phyloP scores from a whole-genome alignment of 2,329 filamentous ascomycete species.

The Penicillium crustosum region DNA sequence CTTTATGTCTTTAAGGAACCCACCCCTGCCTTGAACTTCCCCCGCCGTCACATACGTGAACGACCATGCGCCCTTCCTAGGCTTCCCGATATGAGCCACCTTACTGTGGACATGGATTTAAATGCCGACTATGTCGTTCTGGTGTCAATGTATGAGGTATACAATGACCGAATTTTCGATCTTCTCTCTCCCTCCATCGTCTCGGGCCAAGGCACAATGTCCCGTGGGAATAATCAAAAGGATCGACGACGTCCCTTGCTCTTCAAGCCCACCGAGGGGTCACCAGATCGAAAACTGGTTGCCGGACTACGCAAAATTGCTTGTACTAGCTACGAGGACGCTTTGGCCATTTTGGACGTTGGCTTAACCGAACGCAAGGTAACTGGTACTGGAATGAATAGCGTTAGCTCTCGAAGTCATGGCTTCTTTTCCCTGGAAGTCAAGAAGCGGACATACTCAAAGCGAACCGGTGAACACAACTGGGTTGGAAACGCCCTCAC shows the following conservation, averaged over 20 bases:
- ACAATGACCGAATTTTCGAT: slow-evolving; percentile 97
- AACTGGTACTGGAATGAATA: slow-evolving; percentile 89
- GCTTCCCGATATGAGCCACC: slow-evolving; percentile 69
- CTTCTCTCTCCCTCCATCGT: slow-evolving; percentile 64
- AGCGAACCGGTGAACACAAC: slow-evolving; percentile 53
- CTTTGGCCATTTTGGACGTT: slow-evolving; percentile 84
- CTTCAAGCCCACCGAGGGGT: slow-evolving; percentile 88
- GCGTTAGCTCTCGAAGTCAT: slow-evolving; percentile 86
- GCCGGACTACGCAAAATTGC: slow-evolving; percentile 88
- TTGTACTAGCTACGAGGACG: slow-evolving; percentile 78
- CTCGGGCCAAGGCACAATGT: slow-evolving; percentile 43
- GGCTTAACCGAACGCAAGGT: slow-evolving; percentile 84
- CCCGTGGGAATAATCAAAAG: slow-evolving; percentile 55
- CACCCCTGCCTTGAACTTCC: slow-evolving; percentile 55
- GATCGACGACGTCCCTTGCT: slow-evolving; percentile 77
- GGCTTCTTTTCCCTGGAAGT: slow-evolving; percentile 96
- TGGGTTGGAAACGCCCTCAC: slow-evolving; percentile 81
- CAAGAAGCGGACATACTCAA: slow-evolving; percentile 67
- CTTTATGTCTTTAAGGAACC: slow-evolving; percentile 54
- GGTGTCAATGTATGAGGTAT: slow-evolving; percentile 98
- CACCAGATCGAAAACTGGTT: slow-evolving; percentile 89
- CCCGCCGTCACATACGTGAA: slow-evolving; percentile 62
- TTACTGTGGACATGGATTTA: slow-evolving; percentile 66
- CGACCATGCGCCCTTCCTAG: slow-evolving; percentile 71
- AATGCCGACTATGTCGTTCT: slow-evolving; percentile 81